Evolutionary conservation across 2,329 filamentous ascomycete genomes (phyloP).

Genomic region (Diaporthe amygdali): DNA sequence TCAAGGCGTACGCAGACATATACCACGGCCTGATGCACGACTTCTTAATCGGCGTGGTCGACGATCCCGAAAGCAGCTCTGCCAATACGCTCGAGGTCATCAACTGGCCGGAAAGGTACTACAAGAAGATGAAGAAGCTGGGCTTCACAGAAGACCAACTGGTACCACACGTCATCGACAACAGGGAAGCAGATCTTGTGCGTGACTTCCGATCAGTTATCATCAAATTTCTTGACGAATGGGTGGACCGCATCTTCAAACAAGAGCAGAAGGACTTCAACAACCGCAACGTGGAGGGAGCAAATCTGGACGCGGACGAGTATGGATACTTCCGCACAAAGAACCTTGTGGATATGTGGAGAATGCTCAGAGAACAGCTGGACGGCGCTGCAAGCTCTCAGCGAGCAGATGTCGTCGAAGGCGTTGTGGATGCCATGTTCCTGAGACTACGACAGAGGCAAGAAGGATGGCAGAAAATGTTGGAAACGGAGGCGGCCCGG

Average conservation of each 20-base stretch:
- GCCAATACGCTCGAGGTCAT: constrained; percentile 90
- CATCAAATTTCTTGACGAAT: constrained; percentile 93
- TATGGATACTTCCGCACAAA: constrained; percentile 92
- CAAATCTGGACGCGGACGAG: constrained; percentile 83
- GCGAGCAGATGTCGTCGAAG: constrained; percentile 89
- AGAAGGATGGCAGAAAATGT: constrained; percentile 83
- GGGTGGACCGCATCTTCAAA: constrained; percentile 91
- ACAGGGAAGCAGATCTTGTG: constrained; percentile 86
- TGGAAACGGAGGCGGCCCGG: constrained; percentile 81
- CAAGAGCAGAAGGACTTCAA: constrained; percentile 84
- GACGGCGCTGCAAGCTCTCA: constrained; percentile 84
- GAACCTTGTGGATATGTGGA: constrained; percentile 93
- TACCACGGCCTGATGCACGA: constrained; percentile 97
- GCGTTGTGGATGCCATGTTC: constrained; percentile 96
- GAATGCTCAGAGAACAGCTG: constrained; percentile 94
- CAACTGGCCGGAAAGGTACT: constrained; percentile 95
- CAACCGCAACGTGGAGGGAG: constrained; percentile 74
- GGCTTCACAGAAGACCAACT: constrained; percentile 81
- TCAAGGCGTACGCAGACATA: constrained; percentile 85
- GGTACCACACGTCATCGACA: constrained; percentile 85
- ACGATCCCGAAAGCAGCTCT: constrained; percentile 83
- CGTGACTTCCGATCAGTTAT: constrained; percentile 95
- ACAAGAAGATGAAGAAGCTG: constrained; percentile 92
- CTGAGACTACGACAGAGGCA: constrained; percentile 82
- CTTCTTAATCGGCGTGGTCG: constrained; percentile 81